Conservation (phyloP, 1,284 basidiomycete genomes). For the Ustilago vetiveriae region DNA sequence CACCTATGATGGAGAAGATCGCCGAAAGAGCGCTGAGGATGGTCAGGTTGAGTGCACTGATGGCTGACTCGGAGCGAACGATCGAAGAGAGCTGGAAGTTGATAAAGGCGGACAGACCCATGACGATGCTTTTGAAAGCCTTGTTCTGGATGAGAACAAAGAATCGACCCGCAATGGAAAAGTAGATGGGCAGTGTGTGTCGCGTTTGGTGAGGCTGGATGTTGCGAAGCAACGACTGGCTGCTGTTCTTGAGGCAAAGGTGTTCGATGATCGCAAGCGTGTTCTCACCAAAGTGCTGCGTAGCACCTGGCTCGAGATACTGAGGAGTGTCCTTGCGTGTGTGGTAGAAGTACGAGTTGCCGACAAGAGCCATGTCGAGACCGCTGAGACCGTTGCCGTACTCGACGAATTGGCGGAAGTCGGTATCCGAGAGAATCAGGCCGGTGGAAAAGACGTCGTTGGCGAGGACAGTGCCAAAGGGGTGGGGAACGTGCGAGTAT, state of each 20-base stretch:
- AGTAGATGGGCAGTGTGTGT: slow-evolving; percentile 77
- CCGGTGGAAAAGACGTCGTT: slow-evolving; percentile 95
- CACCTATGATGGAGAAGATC: slow-evolving; percentile 65
- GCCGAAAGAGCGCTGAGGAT: slow-evolving; percentile 51
- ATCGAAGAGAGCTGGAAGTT: slow-evolving; percentile 64
- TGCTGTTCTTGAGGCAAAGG: slow-evolving; percentile 71
- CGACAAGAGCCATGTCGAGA: slow-evolving; percentile 87
- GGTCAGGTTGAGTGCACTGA: slow-evolving; percentile 47
- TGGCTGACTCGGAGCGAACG: slow-evolving; percentile 64
- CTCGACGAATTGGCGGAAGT: slow-evolving; percentile 81
- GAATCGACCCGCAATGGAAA: slow-evolving; percentile 67
- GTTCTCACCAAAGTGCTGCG: slow-evolving; percentile 91
- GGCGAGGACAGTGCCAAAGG: slow-evolving; percentile 88
- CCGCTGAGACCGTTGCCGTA: slow-evolving; percentile 73
- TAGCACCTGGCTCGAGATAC: slow-evolving; percentile 80
- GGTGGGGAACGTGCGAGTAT: slow-evolving; percentile 85
- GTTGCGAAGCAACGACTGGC: slow-evolving; percentile 59
- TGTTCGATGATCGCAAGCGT: slow-evolving; percentile 82
- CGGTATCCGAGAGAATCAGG: slow-evolving; percentile 75
- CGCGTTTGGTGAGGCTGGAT: slow-evolving; percentile 35
- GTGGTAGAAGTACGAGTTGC: slow-evolving; percentile 92
- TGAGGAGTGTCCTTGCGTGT: slow-evolving; percentile 85
- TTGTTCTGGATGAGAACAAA: slow-evolving; percentile 71
- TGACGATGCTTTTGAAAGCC: slow-evolving; percentile 62
- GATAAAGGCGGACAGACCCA: slow-evolving; percentile 58